These are phyloP conservation scores for Jackrogersella multiformis DNA, from an alignment of 495 filamentous ascomycete species.

Conservation along the genomic window DNA sequence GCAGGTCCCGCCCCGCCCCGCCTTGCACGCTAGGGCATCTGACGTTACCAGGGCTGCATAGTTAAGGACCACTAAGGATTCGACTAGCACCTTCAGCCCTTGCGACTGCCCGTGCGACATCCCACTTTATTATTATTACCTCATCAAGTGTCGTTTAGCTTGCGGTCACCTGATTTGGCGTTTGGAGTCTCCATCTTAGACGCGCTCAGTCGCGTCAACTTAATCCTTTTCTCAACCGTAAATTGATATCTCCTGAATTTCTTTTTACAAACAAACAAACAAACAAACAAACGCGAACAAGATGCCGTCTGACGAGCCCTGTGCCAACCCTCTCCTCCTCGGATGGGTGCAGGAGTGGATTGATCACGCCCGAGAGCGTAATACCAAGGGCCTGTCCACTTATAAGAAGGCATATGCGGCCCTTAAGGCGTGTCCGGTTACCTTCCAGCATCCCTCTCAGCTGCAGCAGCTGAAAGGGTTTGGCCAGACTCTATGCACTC, in stretches of 20 bases:
- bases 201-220: conserved; percentile 32
- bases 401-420: conserved; percentile 86
- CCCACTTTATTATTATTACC: conserved; percentile 18
- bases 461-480: conserved; percentile 77
- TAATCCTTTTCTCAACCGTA: background rate
- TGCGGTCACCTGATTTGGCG: conserved; percentile 7
- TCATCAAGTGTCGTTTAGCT: conserved; percentile 2
- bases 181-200: background rate
- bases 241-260: background rate
- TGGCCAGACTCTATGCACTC: conserved; percentile 73
- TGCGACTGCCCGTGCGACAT: conserved; percentile 6
- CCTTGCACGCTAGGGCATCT: conserved; percentile 26
- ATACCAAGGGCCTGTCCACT: conserved; percentile 73
- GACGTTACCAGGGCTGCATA: conserved; percentile 37
- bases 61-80: conserved; percentile 14
- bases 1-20: conserved; percentile 10
- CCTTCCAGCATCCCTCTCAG: conserved; percentile 78
- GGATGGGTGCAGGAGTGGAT: conserved; percentile 83
- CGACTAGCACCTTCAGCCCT: conserved; percentile 24
- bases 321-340: conserved; percentile 79
- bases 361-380: conserved; percentile 74
- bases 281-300: conserved; percentile 7
- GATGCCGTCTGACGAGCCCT: conserved; percentile 48
- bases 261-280: too few relatives aligned
- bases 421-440: conserved; percentile 79